Percentiles rank a stretch among this genome's conserved stretches.
These are phyloP conservation scores for Sonneratia caseolaris DNA, from an alignment of 345 rosid species.

Conservation along the genomic window DNA sequence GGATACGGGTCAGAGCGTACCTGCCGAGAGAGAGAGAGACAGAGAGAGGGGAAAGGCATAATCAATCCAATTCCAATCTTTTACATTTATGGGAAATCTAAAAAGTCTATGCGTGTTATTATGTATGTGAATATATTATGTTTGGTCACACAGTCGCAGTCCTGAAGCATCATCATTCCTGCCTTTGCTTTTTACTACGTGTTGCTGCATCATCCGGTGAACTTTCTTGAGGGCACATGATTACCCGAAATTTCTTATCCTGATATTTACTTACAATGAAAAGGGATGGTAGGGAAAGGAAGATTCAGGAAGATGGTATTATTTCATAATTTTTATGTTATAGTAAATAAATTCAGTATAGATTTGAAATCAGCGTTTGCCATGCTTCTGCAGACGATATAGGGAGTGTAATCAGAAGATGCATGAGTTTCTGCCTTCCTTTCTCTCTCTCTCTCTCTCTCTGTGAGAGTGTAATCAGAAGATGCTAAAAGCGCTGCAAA, in stretches of 20 bases:
- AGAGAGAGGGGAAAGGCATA: background rate
- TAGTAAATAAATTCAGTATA: too few relatives aligned
- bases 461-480: background rate
- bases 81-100: conserved; percentile 1
- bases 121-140: background rate
- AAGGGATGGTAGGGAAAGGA: background rate
- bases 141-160: background rate
- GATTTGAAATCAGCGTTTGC: too few relatives aligned
- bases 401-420: too few relatives aligned
- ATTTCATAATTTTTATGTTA: too few relatives aligned
- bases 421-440: background rate
- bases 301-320: background rate
- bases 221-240: too few relatives aligned
- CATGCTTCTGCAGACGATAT: too few relatives aligned
- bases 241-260: too few relatives aligned
- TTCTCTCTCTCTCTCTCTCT: background rate
- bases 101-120: background rate
- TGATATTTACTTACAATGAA: too few relatives aligned
- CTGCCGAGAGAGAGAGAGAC: background rate
- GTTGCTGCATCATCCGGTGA: too few relatives aligned
- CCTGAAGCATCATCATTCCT: conserved; percentile 8
- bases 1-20: background rate
- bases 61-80: conserved; percentile 7
- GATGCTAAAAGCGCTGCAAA: background rate
- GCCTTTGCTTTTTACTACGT: background rate